Conservation (phyloP, 1,139 yeast genomes). For the Saccharomyces hybrid region DNA sequence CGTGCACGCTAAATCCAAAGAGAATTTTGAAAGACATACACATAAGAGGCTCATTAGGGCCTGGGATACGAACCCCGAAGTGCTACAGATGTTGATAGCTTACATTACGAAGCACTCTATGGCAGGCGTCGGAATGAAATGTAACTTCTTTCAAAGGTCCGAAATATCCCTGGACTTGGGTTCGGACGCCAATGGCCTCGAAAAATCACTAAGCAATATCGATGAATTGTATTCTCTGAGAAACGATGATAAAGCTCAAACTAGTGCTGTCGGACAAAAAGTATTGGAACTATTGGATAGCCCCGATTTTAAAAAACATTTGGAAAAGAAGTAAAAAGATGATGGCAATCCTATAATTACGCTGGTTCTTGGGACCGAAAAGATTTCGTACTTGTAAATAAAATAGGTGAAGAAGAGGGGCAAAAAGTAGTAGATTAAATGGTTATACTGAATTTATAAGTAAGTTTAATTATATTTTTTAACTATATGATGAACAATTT, state of each 20-base stretch:
- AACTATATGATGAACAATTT: background rate
- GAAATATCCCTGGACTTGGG: slow-evolving; percentile 37
- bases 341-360: background rate
- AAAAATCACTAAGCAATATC: background rate
- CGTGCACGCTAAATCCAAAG: slow-evolving; percentile 90
- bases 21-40: slow-evolving; percentile 86
- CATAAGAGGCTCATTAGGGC: slow-evolving; percentile 65
- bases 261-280: slow-evolving; percentile 46
- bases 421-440: background rate
- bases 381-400: slow-evolving; percentile 1
- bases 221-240: slow-evolving; percentile 6
- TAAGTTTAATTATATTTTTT: background rate
- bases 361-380: background rate
- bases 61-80: slow-evolving; percentile 81
- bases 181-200: slow-evolving; percentile 2
- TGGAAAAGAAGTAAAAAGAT: slow-evolving; percentile 5
- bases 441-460: background rate
- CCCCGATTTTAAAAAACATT: slow-evolving; percentile 47
- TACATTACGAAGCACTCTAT: slow-evolving; percentile 71
- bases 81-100: slow-evolving; percentile 74
- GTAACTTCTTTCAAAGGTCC: slow-evolving; percentile 58
- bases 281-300: slow-evolving; percentile 65
- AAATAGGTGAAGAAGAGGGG: background rate
- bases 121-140: slow-evolving; percentile 77
- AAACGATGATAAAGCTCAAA: slow-evolving; percentile 3